These are phyloP conservation scores for Suillus spraguei DNA, from an alignment of 768 basidiomycete genomes.

Conservation along the genomic window DNA sequence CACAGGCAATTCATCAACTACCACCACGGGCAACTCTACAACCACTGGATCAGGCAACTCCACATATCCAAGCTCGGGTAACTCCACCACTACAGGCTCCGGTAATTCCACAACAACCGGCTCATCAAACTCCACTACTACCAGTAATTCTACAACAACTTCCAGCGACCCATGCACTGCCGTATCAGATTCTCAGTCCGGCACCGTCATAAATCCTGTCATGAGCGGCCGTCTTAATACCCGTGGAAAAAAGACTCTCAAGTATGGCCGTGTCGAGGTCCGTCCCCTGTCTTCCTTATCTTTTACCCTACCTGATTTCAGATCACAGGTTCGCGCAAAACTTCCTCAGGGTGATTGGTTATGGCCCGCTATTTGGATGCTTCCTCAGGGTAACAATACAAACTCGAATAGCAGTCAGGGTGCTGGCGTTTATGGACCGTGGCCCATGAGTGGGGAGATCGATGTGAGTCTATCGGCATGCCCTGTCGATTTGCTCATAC, in stretches of 20 bases:
- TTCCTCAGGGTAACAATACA: slow-evolving; percentile 29
- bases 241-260: slow-evolving; percentile 46
- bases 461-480: slow-evolving; percentile 47
- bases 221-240: slow-evolving; percentile 58
- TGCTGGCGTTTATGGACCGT: slow-evolving; percentile 34
- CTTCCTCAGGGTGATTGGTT: slow-evolving; percentile 55
- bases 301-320: neutral
- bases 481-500: neutral
- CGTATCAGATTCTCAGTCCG: slow-evolving; percentile 35
- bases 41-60: slow-evolving; percentile 12
- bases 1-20: slow-evolving; percentile 2
- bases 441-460: slow-evolving; percentile 61
- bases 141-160: slow-evolving; percentile 16
- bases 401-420: slow-evolving; percentile 11
- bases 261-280: slow-evolving; percentile 61
- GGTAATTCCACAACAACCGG: slow-evolving; percentile 13
- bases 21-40: slow-evolving; percentile 6
- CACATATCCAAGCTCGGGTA: slow-evolving; percentile 17
- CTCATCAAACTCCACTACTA: slow-evolving; percentile 13
- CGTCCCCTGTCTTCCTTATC: neutral
- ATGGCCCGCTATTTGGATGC: slow-evolving; percentile 37
- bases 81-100: slow-evolving; percentile 21
- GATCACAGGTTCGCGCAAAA: slow-evolving; percentile 53
- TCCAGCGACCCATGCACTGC: slow-evolving; percentile 46
- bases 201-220: slow-evolving; percentile 52